These are phyloP conservation scores for Naganishia friedmannii DNA, from an alignment of 768 basidiomycete species.

Conservation along the genomic window DNA sequence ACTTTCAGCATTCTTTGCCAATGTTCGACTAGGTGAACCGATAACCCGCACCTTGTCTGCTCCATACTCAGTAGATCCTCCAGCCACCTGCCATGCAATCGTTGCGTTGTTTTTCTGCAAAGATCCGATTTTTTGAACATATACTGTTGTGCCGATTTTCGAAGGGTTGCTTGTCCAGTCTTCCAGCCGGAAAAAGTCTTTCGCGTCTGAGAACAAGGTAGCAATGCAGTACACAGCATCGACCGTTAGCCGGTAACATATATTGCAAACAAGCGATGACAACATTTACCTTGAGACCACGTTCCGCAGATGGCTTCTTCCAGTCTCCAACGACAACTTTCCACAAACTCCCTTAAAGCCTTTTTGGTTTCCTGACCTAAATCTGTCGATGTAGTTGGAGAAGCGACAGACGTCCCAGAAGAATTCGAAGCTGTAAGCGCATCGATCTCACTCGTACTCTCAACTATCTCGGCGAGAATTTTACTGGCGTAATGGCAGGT, in stretches of 20 bases:
- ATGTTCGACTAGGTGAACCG: not conserved
- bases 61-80: constrained; percentile 61
- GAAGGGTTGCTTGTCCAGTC: constrained; percentile 57
- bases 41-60: constrained; percentile 21
- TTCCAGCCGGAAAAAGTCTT: constrained; percentile 77
- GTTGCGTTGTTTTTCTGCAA: constrained; percentile 64
- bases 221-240: constrained; percentile 25
- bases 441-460: constrained; percentile 75
- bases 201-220: constrained; percentile 62
- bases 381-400: constrained; percentile 10
- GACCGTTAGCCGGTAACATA: not conserved
- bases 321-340: constrained; percentile 82
- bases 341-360: constrained; percentile 69
- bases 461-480: constrained; percentile 78
- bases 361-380: constrained; percentile 40
- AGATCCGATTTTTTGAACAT: constrained; percentile 31
- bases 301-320: constrained; percentile 70
- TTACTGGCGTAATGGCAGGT: constrained; percentile 75
- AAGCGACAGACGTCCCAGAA: constrained; percentile 50
- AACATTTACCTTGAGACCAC: constrained; percentile 74
- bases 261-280: not conserved
- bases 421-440: constrained; percentile 69
- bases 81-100: constrained; percentile 73
- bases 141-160: constrained; percentile 31
- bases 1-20: not conserved